phyloP scores from a whole-genome alignment of 345 rosid genomes.

The Rhizophora apiculata region DNA sequence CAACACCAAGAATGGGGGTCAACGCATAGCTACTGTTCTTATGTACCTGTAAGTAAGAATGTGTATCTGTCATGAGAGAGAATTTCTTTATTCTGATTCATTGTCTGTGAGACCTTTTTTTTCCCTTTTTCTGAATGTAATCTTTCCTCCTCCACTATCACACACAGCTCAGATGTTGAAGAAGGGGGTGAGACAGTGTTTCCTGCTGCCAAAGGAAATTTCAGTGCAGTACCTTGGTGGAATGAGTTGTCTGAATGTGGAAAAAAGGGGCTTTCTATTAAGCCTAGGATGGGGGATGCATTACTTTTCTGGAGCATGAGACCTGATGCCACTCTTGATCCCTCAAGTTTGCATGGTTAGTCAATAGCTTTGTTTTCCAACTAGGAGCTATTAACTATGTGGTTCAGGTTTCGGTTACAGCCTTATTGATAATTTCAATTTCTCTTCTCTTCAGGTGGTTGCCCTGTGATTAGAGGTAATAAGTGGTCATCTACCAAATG shows the following conservation, averaged over 20 bases:
- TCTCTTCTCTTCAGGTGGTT: slow-evolving; percentile 60
- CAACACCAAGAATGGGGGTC: slow-evolving; percentile 91
- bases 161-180: slow-evolving; percentile 85
- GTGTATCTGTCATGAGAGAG: background rate
- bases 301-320: slow-evolving; percentile 97
- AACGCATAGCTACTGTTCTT: slow-evolving; percentile 90
- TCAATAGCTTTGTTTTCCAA: background rate
- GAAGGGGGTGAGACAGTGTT: slow-evolving; percentile 98
- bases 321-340: slow-evolving; percentile 75
- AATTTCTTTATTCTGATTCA: background rate
- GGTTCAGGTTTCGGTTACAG: background rate
- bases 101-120: slow-evolving; percentile 8
- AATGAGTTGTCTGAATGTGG: slow-evolving; percentile 84
- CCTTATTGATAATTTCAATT: slow-evolving; percentile 2
- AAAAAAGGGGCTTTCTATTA: slow-evolving; percentile 75
- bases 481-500: slow-evolving; percentile 99
- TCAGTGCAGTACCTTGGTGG: slow-evolving; percentile 89
- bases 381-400: background rate
- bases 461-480: slow-evolving; percentile 85
- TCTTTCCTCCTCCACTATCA: slow-evolving; percentile 17
- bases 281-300: slow-evolving; percentile 96
- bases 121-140: background rate
- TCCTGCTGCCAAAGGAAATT: slow-evolving; percentile 81
- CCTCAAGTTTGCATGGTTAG: slow-evolving; percentile 91
- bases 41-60: slow-evolving; percentile 81